These are phyloP conservation scores for Melocanna baccifera DNA, from an alignment of 176 grass and related monocot genomes.

Conservation along the genomic window DNA sequence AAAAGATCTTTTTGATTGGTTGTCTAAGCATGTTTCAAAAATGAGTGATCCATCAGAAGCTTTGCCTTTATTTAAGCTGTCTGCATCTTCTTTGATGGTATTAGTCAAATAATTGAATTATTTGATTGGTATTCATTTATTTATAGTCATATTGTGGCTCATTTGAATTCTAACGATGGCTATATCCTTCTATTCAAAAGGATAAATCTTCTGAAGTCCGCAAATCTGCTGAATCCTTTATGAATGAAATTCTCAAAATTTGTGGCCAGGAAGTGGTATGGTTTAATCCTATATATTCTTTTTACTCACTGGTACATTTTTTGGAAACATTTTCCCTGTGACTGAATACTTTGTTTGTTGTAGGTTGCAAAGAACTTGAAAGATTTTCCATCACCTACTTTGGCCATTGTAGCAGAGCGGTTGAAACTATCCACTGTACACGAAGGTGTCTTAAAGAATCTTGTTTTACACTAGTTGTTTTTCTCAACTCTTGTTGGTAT, in stretches of 20 bases:
- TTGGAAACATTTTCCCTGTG: not conserved
- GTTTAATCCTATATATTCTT: not conserved
- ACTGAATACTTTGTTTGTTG: not conserved
- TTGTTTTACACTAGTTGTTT: conserved; percentile 20
- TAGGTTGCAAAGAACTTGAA: conserved; percentile 85
- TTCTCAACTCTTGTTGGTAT: not conserved
- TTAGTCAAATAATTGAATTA: not conserved
- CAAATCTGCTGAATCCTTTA: conserved; percentile 85
- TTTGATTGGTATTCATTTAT: not conserved
- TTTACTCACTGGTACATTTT: not conserved
- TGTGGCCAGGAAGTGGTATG: conserved; percentile 93
- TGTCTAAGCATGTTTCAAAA: conserved; percentile 81
- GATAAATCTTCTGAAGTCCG: conserved; percentile 99
- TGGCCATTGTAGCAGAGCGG: conserved; percentile 78
- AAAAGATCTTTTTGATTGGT: conserved; percentile 99
- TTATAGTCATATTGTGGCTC: not conserved
- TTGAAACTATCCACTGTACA: conserved; percentile 67
- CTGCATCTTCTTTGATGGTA: conserved; percentile 88
- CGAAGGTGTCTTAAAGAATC: conserved; percentile 55
- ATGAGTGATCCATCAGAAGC: conserved; percentile 77
- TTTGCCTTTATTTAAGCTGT: conserved; percentile 80
- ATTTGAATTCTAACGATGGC: conserved; percentile 17
- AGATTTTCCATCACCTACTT: conserved; percentile 83
- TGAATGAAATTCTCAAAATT: conserved; percentile 77
- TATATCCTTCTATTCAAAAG: conserved; percentile 47